Percentiles rank a stretch among this genome's conserved stretches.
These are phyloP conservation scores for Ilyonectria mors-panacis DNA, from an alignment of 2,329 filamentous ascomycete species.

Conservation along the genomic window DNA sequence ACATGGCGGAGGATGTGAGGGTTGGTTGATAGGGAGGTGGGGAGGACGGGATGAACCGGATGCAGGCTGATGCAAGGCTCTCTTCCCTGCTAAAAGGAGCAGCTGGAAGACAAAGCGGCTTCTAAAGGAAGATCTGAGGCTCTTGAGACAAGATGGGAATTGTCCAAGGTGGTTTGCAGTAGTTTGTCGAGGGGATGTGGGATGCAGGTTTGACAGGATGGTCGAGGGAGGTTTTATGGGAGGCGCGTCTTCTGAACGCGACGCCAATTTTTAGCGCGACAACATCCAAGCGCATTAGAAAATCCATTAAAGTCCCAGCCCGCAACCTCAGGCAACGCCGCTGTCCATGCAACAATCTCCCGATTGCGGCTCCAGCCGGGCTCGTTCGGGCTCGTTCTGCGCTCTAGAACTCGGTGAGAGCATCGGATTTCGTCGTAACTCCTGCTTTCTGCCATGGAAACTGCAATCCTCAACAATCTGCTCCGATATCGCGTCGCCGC, in stretches of 20 bases:
- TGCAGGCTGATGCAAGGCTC: constrained; percentile 41
- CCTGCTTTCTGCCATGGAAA: constrained; percentile 10
- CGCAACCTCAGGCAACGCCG: constrained; percentile 47
- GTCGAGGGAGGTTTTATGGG: constrained; percentile 55
- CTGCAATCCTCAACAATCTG: background rate
- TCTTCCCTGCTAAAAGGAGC: constrained; percentile 45
- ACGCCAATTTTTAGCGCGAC: constrained; percentile 54
- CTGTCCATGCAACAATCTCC: constrained; percentile 25
- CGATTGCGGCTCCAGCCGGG: constrained; percentile 27
- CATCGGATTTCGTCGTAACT: constrained; percentile 3
- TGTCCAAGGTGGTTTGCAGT: constrained; percentile 32
- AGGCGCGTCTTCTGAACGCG: constrained; percentile 54
- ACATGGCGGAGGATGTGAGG: constrained; percentile 63
- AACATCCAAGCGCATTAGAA: constrained; percentile 38
- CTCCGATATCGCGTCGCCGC: constrained; percentile 38
- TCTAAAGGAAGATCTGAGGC: constrained; percentile 25
- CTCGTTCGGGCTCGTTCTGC: constrained; percentile 11
- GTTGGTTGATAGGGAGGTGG: constrained; percentile 38
- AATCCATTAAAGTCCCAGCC: constrained; percentile 51
- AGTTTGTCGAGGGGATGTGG: constrained; percentile 46
- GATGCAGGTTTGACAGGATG: constrained; percentile 42
- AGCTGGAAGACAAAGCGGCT: constrained; percentile 44
- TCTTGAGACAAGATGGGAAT: constrained; percentile 36
- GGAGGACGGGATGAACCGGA: constrained; percentile 39
- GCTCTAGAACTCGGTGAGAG: background rate